Conservation (phyloP, 139 green algal species). For the Chlorella ohadii region DNA sequence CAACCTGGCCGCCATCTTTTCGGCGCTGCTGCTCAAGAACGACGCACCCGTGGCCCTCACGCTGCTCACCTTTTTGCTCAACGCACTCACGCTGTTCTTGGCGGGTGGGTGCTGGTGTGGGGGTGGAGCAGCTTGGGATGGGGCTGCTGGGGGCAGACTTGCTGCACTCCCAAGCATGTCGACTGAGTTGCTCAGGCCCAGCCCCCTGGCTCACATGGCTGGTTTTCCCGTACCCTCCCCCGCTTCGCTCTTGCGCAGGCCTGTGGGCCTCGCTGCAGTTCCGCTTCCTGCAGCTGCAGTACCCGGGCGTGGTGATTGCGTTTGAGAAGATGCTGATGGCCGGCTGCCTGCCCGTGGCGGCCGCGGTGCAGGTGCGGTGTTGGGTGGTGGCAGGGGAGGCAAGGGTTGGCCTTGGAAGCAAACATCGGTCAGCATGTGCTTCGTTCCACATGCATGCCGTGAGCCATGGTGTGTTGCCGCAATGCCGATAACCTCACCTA, state of each 20-base stretch:
- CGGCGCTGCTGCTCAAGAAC: conserved; percentile 44
- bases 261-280: conserved; percentile 95
- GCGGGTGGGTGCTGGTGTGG: conserved; percentile 14
- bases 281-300: conserved; percentile 86
- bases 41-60: conserved; percentile 27
- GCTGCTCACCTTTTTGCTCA: conserved; percentile 42
- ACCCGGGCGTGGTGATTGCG: conserved; percentile 83
- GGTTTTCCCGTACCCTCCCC: neutral
- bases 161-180: too few relatives aligned
- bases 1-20: conserved; percentile 66
- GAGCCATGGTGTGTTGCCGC: too few relatives aligned
- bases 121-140: too few relatives aligned
- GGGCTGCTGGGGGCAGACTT: too few relatives aligned
- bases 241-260: conserved; percentile 25
- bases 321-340: conserved; percentile 89
- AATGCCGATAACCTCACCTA: too few relatives aligned
- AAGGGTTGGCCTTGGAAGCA: too few relatives aligned
- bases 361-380: conserved; percentile 36
- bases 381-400: too few relatives aligned
- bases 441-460: too few relatives aligned
- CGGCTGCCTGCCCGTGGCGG: conserved; percentile 66
- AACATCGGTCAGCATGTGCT: too few relatives aligned
- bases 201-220: too few relatives aligned
- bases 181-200: too few relatives aligned
- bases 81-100: conserved; percentile 36